Evolutionary conservation across 2,329 filamentous ascomycete genomes (phyloP).

Genomic region (Mycosphaerelloides madeirae): DNA sequence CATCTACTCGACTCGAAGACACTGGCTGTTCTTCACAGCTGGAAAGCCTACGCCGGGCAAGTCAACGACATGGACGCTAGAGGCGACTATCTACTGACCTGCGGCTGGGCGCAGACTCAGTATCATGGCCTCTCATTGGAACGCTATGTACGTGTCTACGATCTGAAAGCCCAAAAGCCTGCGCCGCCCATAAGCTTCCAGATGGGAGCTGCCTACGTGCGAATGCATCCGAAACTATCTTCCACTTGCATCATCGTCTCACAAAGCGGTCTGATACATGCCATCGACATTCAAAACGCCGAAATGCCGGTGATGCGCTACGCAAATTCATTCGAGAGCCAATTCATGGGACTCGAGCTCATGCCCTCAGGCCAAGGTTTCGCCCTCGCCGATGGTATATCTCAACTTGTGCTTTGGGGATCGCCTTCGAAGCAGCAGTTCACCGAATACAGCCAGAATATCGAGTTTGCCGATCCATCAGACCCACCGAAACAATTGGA

Average conservation of each 20-base stretch:
- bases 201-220: slow-evolving; percentile 85
- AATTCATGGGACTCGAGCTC: slow-evolving; percentile 76
- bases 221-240: slow-evolving; percentile 93
- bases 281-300: slow-evolving; percentile 91
- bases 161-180: slow-evolving; percentile 82
- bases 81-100: slow-evolving; percentile 91
- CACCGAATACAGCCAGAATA: slow-evolving; percentile 71
- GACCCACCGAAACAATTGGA: slow-evolving; percentile 47
- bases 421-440: slow-evolving; percentile 82
- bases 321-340: slow-evolving; percentile 66
- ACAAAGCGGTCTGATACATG: slow-evolving; percentile 86
- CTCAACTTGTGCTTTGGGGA: slow-evolving; percentile 79
- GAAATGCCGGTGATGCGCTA: slow-evolving; percentile 82
- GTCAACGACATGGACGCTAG: slow-evolving; percentile 98
- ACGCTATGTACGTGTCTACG: slow-evolving; percentile 90
- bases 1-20: slow-evolving; percentile 78
- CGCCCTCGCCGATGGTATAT: slow-evolving; percentile 73
- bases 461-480: slow-evolving; percentile 69
- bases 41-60: slow-evolving; percentile 81
- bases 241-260: slow-evolving; percentile 93
- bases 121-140: slow-evolving; percentile 78
- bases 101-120: slow-evolving; percentile 83
- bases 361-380: slow-evolving; percentile 83
- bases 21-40: slow-evolving; percentile 75
- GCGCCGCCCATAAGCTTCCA: slow-evolving; percentile 89